Percentiles rank a stretch among this genome's conserved stretches.
These are phyloP conservation scores for Coemansia reversa DNA, from an alignment of 192 early-diverging fungal genomes.

Conservation along the genomic window DNA sequence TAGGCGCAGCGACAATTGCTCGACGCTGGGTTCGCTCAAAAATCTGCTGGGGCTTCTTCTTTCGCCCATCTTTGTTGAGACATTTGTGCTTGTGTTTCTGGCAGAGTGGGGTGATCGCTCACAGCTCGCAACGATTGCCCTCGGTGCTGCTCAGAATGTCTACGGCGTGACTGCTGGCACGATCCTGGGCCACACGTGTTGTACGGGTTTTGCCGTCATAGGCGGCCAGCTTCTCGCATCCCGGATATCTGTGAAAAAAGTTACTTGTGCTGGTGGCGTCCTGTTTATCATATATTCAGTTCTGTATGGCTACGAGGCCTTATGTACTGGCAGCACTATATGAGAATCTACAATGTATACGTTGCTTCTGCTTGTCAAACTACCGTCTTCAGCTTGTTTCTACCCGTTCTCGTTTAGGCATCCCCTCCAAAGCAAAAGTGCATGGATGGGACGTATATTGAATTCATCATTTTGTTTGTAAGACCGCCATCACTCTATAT, in stretches of 20 bases:
- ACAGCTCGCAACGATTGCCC: slow-evolving; percentile 94
- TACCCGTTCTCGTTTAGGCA: neutral
- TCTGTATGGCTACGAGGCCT: slow-evolving; percentile 64
- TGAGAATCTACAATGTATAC: neutral
- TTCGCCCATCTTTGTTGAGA: slow-evolving; percentile 93
- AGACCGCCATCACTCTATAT: no score
- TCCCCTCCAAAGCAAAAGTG: no score
- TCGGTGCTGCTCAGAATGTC: slow-evolving; percentile 92
- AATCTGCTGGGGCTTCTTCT: slow-evolving; percentile 77
- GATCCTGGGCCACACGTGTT: slow-evolving; percentile 87
- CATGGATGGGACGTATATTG: no score
- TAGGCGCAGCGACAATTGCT: slow-evolving; percentile 18
- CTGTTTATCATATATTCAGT: slow-evolving; percentile 87
- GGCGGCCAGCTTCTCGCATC: slow-evolving; percentile 87
- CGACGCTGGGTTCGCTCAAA: slow-evolving; percentile 56
- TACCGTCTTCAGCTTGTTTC: neutral
- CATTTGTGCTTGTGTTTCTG: slow-evolving; percentile 93
- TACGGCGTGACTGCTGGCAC: slow-evolving; percentile 87
- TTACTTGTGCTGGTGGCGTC: slow-evolving; percentile 81
- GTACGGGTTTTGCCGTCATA: slow-evolving; percentile 89
- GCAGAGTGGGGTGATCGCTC: slow-evolving; percentile 98
- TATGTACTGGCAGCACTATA: neutral
- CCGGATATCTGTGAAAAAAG: slow-evolving; percentile 83
- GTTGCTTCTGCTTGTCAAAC: neutral
- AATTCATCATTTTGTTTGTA: no score